Conservation (phyloP, 352 stramenopile species). For the Elongisporangium undulatum region DNA sequence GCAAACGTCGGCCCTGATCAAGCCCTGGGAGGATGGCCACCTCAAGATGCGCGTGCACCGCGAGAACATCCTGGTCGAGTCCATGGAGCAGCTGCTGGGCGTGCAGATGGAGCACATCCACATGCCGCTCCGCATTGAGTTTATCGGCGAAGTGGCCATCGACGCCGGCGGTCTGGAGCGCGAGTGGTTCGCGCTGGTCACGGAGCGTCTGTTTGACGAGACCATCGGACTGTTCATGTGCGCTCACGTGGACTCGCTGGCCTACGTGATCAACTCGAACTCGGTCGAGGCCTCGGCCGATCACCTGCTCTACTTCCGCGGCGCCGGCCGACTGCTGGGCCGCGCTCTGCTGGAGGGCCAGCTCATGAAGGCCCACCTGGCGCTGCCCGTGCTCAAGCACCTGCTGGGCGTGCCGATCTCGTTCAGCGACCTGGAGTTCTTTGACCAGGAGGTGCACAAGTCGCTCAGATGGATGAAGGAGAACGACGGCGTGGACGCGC, state of each 20-base stretch:
- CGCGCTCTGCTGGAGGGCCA: conserved; percentile 97
- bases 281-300: conserved; percentile 85
- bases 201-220: conserved; percentile 83
- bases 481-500: conserved; percentile 71
- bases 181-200: conserved; percentile 88
- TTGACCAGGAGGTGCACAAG: conserved; percentile 85
- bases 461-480: conserved; percentile 83
- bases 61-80: conserved; percentile 82
- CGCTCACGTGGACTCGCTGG: conserved; percentile 70
- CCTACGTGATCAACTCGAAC: conserved; percentile 83
- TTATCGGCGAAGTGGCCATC: conserved; percentile 86
- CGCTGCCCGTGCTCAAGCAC: conserved; percentile 82
- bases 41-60: conserved; percentile 85
- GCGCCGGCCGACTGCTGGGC: conserved; percentile 92
- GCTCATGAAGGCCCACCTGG: conserved; percentile 80
- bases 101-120: conserved; percentile 87
- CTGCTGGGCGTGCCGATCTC: conserved; percentile 82
- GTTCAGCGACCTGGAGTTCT: conserved; percentile 87
- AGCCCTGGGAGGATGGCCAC: conserved; percentile 81
- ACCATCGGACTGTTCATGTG: conserved; percentile 87
- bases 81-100: conserved; percentile 78
- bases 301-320: conserved; percentile 97
- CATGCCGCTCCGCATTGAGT: conserved; percentile 86
- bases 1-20: conserved; percentile 79
- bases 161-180: conserved; percentile 87